These are phyloP conservation scores for Tulasnella sp. DNA, from an alignment of 768 basidiomycete species.

Conservation along the genomic window DNA sequence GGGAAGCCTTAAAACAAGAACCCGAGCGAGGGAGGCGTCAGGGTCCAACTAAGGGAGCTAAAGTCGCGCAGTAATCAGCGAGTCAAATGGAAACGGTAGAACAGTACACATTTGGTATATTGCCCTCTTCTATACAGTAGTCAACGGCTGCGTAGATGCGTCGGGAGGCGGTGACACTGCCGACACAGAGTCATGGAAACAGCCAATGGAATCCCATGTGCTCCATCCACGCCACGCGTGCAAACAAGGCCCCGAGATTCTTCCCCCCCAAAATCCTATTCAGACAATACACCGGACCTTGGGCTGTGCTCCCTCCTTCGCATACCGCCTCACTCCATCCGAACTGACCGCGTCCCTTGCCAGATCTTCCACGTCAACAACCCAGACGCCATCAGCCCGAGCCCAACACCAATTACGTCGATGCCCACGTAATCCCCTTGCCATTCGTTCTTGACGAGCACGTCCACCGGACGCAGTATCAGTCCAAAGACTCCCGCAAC, in stretches of 20 bases:
- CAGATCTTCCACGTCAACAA: conserved; percentile 29
- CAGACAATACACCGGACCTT: conserved; percentile 15
- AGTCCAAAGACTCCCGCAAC: conserved; percentile 38
- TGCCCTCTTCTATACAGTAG: not conserved
- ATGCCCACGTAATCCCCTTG: conserved; percentile 36
- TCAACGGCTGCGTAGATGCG: not conserved
- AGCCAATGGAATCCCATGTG: not conserved
- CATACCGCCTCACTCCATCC: conserved; percentile 3
- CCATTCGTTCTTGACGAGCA: conserved; percentile 35
- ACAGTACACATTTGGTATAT: not conserved
- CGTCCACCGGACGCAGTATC: conserved; percentile 37
- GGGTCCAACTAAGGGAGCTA: not conserved
- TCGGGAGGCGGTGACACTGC: conserved; percentile 6
- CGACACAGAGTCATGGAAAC: conserved; percentile 7
- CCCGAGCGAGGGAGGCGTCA: not conserved
- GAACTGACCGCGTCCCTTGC: not conserved
- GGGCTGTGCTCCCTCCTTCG: not conserved
- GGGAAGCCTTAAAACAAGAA: not conserved
- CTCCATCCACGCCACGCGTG: not conserved
- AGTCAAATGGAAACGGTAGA: not conserved
- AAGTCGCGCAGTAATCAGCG: not conserved
- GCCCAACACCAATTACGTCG: conserved; percentile 33
- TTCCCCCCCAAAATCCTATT: conserved; percentile 11
- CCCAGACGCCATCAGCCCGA: conserved; percentile 30
- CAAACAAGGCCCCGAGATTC: not conserved